Evolutionary conservation across 768 basidiomycete species (phyloP).

Genomic region (Aureoboletus auriporus): DNA sequence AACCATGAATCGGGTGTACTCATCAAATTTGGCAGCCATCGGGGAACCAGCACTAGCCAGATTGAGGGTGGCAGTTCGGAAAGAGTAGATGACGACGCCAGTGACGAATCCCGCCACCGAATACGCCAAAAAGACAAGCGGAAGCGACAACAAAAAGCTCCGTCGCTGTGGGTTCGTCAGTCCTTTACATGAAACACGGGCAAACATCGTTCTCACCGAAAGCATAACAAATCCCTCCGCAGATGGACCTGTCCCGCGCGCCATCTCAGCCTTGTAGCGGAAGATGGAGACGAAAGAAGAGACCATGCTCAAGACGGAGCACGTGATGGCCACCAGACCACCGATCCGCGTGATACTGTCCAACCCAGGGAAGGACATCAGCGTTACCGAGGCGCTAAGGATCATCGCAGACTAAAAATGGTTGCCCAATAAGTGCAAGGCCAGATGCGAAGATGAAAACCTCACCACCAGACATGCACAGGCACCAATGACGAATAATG

Average conservation of each 20-base stretch:
- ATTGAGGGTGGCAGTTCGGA: constrained; percentile 46
- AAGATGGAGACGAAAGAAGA: constrained; percentile 68
- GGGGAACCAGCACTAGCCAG: constrained; percentile 29
- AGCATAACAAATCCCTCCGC: constrained; percentile 57
- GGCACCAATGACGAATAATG: constrained; percentile 61
- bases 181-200: constrained; percentile 6
- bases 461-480: constrained; percentile 64
- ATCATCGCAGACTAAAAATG: constrained; percentile 66
- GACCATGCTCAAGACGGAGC: constrained; percentile 66
- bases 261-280: constrained; percentile 63
- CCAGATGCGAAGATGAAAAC: constrained; percentile 7
- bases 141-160: constrained; percentile 64
- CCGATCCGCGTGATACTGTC: constrained; percentile 59
- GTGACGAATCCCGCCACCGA: constrained; percentile 65
- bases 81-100: constrained; percentile 62
- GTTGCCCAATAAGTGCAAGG: neutral
- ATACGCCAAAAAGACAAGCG: constrained; percentile 70
- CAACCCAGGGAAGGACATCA: constrained; percentile 74
- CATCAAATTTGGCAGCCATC: constrained; percentile 45
- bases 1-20: constrained; percentile 60
- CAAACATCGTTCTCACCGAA: constrained; percentile 30
- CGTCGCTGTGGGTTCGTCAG: constrained; percentile 31
- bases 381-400: constrained; percentile 76
- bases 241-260: constrained; percentile 41
- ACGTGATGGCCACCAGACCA: constrained; percentile 63